A percentile compares a stretch with the other conserved stretches of the same genome.
Evolutionary conservation across 495 filamentous ascomycete species (phyloP).

Genomic region (Aspergillus sclerotioniger): DNA sequence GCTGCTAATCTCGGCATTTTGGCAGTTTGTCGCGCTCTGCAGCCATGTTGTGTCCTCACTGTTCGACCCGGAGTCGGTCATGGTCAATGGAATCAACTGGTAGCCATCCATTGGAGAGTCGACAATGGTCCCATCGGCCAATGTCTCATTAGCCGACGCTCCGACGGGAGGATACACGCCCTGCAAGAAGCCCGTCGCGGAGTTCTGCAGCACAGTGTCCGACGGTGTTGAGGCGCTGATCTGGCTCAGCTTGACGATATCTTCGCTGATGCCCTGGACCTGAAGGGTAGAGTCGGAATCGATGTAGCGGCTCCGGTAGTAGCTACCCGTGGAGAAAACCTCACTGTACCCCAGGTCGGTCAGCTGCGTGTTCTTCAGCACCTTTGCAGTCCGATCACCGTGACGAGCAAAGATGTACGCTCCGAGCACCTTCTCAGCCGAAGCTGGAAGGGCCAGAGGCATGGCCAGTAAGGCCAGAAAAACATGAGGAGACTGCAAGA

Average conservation of each 20-base stretch:
- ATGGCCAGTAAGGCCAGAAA: conserved; percentile 30
- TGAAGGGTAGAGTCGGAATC: conserved; percentile 42
- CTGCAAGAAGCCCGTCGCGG: conserved; percentile 57
- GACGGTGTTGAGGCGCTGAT: conserved; percentile 55
- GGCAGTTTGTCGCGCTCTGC: conserved; percentile 57
- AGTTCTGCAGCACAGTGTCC: conserved; percentile 62
- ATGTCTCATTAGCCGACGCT: conserved; percentile 29
- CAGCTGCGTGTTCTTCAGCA: conserved; percentile 49
- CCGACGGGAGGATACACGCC: conserved; percentile 62
- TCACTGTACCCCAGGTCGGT: conserved; percentile 62
- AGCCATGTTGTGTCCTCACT: conserved; percentile 60
- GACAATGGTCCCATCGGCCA: conserved; percentile 53
- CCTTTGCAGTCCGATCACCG: conserved; percentile 61
- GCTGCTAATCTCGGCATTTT: conserved; percentile 62
- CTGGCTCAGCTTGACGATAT: conserved; percentile 57
- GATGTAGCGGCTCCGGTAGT: conserved; percentile 63
- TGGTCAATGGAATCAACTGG: conserved; percentile 56
- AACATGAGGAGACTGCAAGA: conserved; percentile 27
- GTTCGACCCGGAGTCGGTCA: conserved; percentile 38
- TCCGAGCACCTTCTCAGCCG: conserved; percentile 59
- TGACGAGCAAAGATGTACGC: conserved; percentile 64
- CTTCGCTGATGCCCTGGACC: conserved; percentile 56
- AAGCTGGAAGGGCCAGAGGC: conserved; percentile 35
- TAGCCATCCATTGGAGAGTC: conserved; percentile 58
- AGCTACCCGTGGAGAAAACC: conserved; percentile 58